Evolutionary conservation across 139 green algal genomes (phyloP), one percentile per base, ranked within the genome.

Genomic region (Volvox africanus): DNA sequence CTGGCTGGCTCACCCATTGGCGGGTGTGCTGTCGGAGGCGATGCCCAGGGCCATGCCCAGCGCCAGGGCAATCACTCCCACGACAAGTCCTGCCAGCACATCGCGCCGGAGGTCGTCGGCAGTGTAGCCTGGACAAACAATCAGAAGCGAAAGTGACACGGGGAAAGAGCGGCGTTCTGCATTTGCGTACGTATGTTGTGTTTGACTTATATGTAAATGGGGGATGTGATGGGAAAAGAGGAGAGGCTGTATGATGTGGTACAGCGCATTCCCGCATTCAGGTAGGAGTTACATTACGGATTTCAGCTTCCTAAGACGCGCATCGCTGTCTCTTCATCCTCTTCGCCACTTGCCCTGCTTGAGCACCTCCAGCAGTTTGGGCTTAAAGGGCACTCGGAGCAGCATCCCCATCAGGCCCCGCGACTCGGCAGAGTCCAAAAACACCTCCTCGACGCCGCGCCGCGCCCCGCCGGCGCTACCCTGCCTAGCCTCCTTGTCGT

Each of bases 41-140:
- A 93, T 93, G 91, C 91, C 91, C 80, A 93, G 91, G 37, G 91
- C 91, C 91, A 93, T 93, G 87, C 75, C 79, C 85, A 93, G 91
- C 0, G 91, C 89, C 71, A 93, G 87, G 0, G 91, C 91, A 36
- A 93, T 92, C n/a, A 93, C 81, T 28, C 91, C 91, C 55, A 91
- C 87, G 61, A 91, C 87, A 14, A 79, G 11, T 18, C 87, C 87
- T 5, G 87, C 61, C 87, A 79, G n/a, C 50, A 73, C 61, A 37
- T 91, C 87, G 2, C 87, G 87, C 1, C 62, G 61, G 14, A 91
- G 61, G 33, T 91, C 87, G 13, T 67, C 87, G 0, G 13, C 1
- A 17, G 87, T 71, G 87, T 91, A 91, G 61, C 87, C 87, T 91
- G 76, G 16, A 73, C 65, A 28, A 12, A 28, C 11, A 73, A 28